These are phyloP conservation scores for Phylloporus arenicola DNA, from an alignment of 768 basidiomycete genomes.

Conservation along the genomic window DNA sequence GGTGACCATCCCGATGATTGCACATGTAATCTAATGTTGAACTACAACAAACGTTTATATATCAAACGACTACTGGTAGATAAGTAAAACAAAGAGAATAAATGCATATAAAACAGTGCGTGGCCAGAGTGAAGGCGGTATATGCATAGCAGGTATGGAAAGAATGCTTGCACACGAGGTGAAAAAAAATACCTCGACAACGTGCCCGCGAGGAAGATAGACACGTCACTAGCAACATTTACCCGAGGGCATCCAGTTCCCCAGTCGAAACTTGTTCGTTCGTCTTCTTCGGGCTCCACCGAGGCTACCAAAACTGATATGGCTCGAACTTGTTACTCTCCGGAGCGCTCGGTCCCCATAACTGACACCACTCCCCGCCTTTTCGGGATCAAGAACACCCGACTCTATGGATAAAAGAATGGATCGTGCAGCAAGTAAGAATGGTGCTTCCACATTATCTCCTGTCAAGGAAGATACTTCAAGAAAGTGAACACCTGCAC, in stretches of 20 bases:
- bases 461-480: constrained; percentile 91
- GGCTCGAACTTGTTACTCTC: constrained; percentile 86
- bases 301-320: constrained; percentile 79
- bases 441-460: constrained; percentile 92
- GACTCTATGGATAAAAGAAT: constrained; percentile 90
- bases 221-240: constrained; percentile 55
- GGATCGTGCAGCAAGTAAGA: constrained; percentile 78
- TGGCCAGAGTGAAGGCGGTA: constrained; percentile 15
- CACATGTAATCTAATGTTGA: no score
- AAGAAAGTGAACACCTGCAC: constrained; percentile 84
- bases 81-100: constrained; percentile 10
- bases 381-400: constrained; percentile 87
- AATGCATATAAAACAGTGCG: constrained; percentile 10
- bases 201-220: not conserved
- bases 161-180: constrained; percentile 7
- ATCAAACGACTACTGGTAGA: constrained; percentile 18
- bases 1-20: not conserved
- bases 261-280: constrained; percentile 55
- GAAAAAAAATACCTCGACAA: constrained; percentile 3
- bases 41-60: constrained; percentile 18
- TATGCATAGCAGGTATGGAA: constrained; percentile 23
- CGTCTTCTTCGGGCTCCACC: constrained; percentile 59
- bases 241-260: constrained; percentile 55
- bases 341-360: constrained; percentile 93
- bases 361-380: constrained; percentile 90